Evolutionary conservation across 2,329 filamentous ascomycete genomes (phyloP), one percentile per base, ranked within the genome.

Genomic region (Sordariomycetes sp.): DNA sequence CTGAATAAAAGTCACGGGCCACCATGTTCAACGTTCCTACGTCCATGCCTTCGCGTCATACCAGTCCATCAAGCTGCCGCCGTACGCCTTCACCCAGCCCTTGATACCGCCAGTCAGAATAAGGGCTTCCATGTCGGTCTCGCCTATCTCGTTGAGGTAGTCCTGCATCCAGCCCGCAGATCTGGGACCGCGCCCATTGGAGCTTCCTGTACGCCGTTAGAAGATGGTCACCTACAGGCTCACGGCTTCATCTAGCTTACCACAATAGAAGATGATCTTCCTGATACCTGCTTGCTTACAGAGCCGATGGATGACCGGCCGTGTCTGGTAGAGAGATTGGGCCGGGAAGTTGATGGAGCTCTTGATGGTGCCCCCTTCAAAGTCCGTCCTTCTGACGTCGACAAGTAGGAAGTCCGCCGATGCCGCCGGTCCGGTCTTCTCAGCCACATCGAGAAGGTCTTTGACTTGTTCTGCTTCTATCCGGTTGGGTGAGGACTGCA

Each of bases 161-260:
- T 77, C 72, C 4, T 55, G 57, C 44, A 77, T 68, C 72, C 71
- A 77, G 7, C 58, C 62, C 2, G 68, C 70, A 3, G 67, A 63
- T n/a, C 72, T 59, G 3, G 58, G 65, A 4, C 72, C 74, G 3
- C 73, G 65, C 5, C 72, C 72, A 3, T 42, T 41, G 2, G 68
- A 75, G 2, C 73, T 76, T 3, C 65, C 73, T 77, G 35, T 35
- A 10, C 4, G 14, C n/a, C 12, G 14, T 20, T 8, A 30, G 14
- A 19, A 8, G 15, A 23, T 12, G 29, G 15, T 28, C 21, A 28
- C 26, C 24, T 34, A 12, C 6, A 23, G 17, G 17, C 7, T 20
- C 23, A 8, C n/a, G 25, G n/a, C 16, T 30, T 30, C 20, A 11
- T 30, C 8, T 29, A 7, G 11, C 56, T 38, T 50, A 69, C 66